Evolutionary conservation across 1,284 basidiomycete species (phyloP).

Genomic region (Microbotryomycetes sp.): DNA sequence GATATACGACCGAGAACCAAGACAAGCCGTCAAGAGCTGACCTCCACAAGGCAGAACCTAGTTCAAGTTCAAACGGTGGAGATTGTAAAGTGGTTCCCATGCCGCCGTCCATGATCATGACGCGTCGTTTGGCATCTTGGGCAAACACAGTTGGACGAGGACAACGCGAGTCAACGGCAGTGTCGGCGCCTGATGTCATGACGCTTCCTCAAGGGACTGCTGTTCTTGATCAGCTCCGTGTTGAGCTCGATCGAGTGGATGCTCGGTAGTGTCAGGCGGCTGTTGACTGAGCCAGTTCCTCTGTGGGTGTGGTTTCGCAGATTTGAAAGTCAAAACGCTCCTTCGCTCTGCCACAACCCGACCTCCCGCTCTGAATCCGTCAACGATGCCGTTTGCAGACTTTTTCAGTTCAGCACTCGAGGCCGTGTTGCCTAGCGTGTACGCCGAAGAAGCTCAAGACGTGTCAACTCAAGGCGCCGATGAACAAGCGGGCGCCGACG

Average conservation of each 20-base stretch:
- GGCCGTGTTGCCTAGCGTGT: constrained; percentile 11
- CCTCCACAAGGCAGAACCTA: constrained; percentile 26
- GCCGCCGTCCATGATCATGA: constrained; percentile 17
- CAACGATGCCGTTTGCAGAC: neutral
- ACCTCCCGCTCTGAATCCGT: too few relatives aligned
- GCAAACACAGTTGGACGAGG: neutral
- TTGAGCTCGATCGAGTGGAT: too few relatives aligned
- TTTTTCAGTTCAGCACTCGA: constrained; percentile 5
- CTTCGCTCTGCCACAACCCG: too few relatives aligned
- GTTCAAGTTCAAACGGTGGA: constrained; percentile 15
- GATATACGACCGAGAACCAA: too few relatives aligned
- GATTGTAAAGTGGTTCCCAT: constrained; percentile 28
- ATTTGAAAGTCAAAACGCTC: too few relatives aligned
- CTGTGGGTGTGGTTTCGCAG: too few relatives aligned
- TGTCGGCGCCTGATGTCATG: too few relatives aligned
- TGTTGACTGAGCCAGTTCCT: neutral
- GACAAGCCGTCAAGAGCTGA: too few relatives aligned
- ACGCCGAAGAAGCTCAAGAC: constrained; percentile 21
- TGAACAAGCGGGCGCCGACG: constrained; percentile 14
- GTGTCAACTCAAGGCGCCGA: constrained; percentile 18
- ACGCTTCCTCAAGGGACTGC: too few relatives aligned
- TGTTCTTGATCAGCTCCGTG: too few relatives aligned
- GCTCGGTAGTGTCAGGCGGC: neutral
- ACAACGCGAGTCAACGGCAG: too few relatives aligned
- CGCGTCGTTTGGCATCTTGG: neutral